Base-by-base conservation (phyloP, 345 rosid genomes). In the Sisymbrium altissimum region DNA sequence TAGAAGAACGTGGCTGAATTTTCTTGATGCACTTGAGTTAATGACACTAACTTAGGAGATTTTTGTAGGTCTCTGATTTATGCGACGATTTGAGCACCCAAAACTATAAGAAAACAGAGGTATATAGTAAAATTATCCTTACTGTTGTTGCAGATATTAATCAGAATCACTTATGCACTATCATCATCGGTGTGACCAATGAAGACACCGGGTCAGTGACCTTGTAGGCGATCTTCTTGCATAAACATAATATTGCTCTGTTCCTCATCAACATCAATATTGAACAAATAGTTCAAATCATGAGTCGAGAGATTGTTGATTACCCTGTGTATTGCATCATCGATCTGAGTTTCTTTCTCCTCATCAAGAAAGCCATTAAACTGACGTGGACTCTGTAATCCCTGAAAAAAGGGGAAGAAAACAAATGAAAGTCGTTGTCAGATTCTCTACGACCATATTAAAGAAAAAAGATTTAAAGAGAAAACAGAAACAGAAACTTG, bases 91-190 rank as follows among this genome's bases (percentile, higher is more conserved):
- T 14, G 74, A 70, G 29, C 50, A 46, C 23, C 49, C 74, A 46
- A 70, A 70, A 59, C 64, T 72, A 63, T 30, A 45, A 63, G 30
- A 58, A 58, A 45, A 53, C 55, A 70, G 66, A 60, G 75, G 18
- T 14, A 14, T 9, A n/a, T 3, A 27, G 17, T 17, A 25, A 23
- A 21, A 23, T 5, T 46, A 27, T 35, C 27, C 71, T 33, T 76
- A 82, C 82, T 77, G 53, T 49, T 17, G 32, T 61, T 4, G 30
- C 7, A 59, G 58, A 70, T 12, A 59, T 11, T 2, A 9, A 44
- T 69, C 65, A 56, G 32, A n/a, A 56, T 73, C n/a, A n/a, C n/a
- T n/a, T n/a, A n/a, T n/a, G n/a, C 62, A 29, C 50, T 35, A 39
- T 38, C 64, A n/a, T 67, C 70, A 35, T 75, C 64, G 70, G 72